phyloP scores from a whole-genome alignment of 169 alveolate genomes.

The Cryptosporidium viatorum region DNA sequence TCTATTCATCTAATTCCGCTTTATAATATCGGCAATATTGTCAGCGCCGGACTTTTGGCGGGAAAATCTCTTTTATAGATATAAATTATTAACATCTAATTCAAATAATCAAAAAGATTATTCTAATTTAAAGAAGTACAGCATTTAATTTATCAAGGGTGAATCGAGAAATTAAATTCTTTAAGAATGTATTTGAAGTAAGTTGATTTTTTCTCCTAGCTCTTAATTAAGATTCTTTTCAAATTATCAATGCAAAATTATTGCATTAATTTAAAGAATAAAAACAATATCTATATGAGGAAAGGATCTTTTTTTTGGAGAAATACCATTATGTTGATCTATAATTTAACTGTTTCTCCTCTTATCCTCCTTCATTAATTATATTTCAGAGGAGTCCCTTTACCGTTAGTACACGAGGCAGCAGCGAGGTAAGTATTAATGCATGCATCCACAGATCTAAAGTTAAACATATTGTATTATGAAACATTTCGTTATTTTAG shows the following conservation, averaged over 20 bases:
- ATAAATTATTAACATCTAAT: background rate
- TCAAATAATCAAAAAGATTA: background rate
- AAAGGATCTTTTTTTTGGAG: background rate
- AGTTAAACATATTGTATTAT: background rate
- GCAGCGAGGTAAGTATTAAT: slow-evolving; percentile 50
- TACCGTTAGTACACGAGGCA: slow-evolving; percentile 48
- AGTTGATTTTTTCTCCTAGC: background rate
- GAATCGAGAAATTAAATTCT: background rate
- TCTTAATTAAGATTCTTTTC: background rate
- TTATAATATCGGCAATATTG: background rate
- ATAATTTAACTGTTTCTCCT: background rate
- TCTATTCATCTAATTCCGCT: background rate
- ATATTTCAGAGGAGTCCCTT: slow-evolving; percentile 25
- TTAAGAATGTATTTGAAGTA: slow-evolving; percentile 15
- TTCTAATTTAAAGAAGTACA: background rate
- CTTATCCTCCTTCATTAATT: background rate
- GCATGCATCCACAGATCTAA: background rate
- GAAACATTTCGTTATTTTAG: background rate
- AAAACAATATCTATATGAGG: background rate
- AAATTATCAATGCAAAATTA: background rate
- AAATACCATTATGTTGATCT: background rate
- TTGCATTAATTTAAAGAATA: background rate
- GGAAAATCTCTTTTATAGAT: slow-evolving; percentile 22
- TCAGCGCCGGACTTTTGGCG: slow-evolving; percentile 51
- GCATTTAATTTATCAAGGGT: background rate